These are phyloP conservation scores for Spiraea crenata DNA, from an alignment of 331 rosid genomes.

Conservation along the genomic window DNA sequence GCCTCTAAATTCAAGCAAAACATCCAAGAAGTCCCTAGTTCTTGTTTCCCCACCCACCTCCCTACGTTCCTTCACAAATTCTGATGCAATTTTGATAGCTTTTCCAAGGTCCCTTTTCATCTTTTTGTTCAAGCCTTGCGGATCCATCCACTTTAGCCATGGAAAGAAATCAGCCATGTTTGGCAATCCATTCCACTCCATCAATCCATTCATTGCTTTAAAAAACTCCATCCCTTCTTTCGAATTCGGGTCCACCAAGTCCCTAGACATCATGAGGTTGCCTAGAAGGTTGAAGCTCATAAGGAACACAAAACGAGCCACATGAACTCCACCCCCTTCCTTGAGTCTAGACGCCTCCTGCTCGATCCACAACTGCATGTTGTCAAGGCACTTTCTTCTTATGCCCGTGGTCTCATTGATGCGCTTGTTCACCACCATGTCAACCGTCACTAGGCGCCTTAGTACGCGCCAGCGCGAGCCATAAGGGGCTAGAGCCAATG, in stretches of 20 bases:
- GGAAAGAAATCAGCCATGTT: too few species aligned
- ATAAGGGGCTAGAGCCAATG: constrained; percentile 53
- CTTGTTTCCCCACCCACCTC: background rate
- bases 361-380: constrained; percentile 40
- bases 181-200: constrained; percentile 50
- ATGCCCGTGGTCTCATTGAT: constrained; percentile 34
- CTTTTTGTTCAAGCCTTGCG: too few species aligned
- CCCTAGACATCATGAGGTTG: constrained; percentile 44
- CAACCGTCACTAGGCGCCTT: constrained; percentile 38
- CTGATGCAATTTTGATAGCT: too few species aligned
- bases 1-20: constrained; percentile 40
- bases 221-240: constrained; percentile 42
- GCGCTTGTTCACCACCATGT: constrained; percentile 51
- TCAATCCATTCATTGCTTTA: constrained; percentile 30
- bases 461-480: constrained; percentile 79
- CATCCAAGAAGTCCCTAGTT: constrained; percentile 49
- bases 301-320: too few species aligned
- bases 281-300: constrained; percentile 46
- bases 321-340: too few species aligned
- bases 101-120: too few species aligned
- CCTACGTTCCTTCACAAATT: constrained; percentile 37
- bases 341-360: too few species aligned
- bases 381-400: constrained; percentile 41
- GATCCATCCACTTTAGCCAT: too few species aligned
- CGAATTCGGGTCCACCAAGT: constrained; percentile 38